Evolutionary conservation across 2,329 filamentous ascomycete species (phyloP), one percentile per base, ranked within the genome.

Genomic region (Rhexocercosporidium sp.): DNA sequence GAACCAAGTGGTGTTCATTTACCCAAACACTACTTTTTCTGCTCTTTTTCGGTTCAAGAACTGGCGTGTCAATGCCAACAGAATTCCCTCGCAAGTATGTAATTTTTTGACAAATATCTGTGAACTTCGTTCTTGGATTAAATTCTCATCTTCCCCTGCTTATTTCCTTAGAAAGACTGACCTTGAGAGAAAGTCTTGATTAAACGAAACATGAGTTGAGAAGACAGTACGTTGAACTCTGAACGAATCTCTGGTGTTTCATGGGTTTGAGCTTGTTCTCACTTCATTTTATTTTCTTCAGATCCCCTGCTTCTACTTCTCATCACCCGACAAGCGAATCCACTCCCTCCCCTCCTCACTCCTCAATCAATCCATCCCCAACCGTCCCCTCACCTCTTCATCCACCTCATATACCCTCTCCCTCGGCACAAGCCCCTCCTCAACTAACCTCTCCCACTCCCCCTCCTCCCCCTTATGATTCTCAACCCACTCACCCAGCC

Each of bases 361-460:
- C 29, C 29, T 9, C 4, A 31, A 20, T 47, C 44, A 47, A 64
- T 68, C 69, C 78, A 83, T 83, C 14, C 69, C 69, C 39, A 83
- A 63, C 3, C 69, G 69, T 14, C 60, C 47, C 47, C 71, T 72
- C 39, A 84, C 66, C 34, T 79, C 78, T 12, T 81, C 77, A 27
- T 80, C 75, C 0, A 86, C 75, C 3, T 76, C 67, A 75, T 82
- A 83, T 1, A 77, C 78, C 62, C 70, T 78, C 75, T 87, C 85
- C 1, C 70, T 71, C 0, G 83, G 83, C n/a, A 85, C 68, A 37
- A 85, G 69, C 0, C 80, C 79, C 66, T 73, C 67, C 2, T 74
- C 69, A 3, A 80, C 54, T 47, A 86, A 73, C 51, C 64, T 61
- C 37, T 69, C 67, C 25, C 66, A 81, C 78, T 14, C 78, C 74